Base-by-base conservation (phyloP, 345 rosid genomes). In the Arabis hirsuta region DNA sequence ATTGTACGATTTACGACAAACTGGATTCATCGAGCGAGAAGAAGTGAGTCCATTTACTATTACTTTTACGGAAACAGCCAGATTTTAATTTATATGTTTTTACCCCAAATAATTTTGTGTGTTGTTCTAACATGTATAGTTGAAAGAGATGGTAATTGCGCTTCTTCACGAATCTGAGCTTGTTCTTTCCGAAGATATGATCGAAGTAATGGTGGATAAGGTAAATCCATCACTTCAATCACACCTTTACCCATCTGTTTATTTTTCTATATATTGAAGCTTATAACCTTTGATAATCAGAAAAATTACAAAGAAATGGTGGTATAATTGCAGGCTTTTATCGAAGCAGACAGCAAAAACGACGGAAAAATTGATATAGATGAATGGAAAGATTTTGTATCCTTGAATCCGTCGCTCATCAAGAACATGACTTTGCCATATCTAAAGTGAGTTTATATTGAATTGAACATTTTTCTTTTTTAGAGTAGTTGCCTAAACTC, bases 341-440 rank as follows among this genome's bases (percentile, higher is more conserved):
- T 38, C 2, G 88, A 89, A 27, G 99, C 96, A 20, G 96, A 95
- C 61, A 57, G 53, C 13, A 84, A 84, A 63, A 84, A 84, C 6
- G 96, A 91, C 36, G 97, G 93, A 20, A 95, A 71, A 81, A 95
- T 95, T 5, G 97, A 95, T 72, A 50, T 47, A 38, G 96, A 88
- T 70, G 99, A 95, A 70, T 95, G 99, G 99, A 86, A 85, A 69
- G 89, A 86, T 29, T 89, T 87, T 34, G 96, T 88, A 58, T 78
- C 77, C 6, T 85, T 76, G 79, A 62, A 89, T 65, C 99, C 99
- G 0, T 88, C 96, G 53, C 85, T 95, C 34, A 79, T 91, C 69
- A 95, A 85, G 87, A 95, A 89, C 86, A 95, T 91, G 97, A 91
- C 96, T 26, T 84, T 95, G 26, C 97, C 99, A 0, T 88, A 89